Evolutionary conservation across 148 eudicot genomes (phyloP).

Genomic region (Euryodendron excelsum): DNA sequence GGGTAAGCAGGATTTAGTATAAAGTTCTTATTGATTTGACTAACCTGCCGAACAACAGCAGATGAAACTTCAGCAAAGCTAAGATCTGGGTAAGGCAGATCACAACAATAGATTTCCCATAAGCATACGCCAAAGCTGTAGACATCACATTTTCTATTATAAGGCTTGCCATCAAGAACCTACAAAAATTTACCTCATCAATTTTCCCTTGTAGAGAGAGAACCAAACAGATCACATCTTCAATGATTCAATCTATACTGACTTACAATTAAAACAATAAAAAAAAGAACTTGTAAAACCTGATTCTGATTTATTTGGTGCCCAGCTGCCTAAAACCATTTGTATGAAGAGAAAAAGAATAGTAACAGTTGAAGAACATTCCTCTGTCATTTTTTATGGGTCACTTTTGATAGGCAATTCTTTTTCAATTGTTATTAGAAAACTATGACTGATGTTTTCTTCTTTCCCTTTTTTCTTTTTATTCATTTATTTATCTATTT

Average conservation of each 20-base stretch:
- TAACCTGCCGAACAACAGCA: slow-evolving; percentile 74
- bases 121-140: slow-evolving; percentile 85
- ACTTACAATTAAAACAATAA: no score
- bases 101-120: slow-evolving; percentile 93
- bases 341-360: neutral
- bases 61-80: slow-evolving; percentile 80
- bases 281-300: neutral
- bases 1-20: neutral
- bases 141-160: slow-evolving; percentile 83
- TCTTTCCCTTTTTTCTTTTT: neutral
- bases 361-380: neutral
- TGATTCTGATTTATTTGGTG: neutral
- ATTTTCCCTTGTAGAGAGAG: neutral
- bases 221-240: neutral
- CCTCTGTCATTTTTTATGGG: neutral
- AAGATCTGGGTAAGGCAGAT: slow-evolving; percentile 67
- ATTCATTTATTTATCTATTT: neutral
- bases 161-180: slow-evolving; percentile 92
- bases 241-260: no score
- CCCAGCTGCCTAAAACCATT: neutral
- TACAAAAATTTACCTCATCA: slow-evolving; percentile 13
- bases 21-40: slow-evolving; percentile 7
- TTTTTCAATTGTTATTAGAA: neutral
- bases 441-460: neutral
- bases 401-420: neutral